Conservation (phyloP, 345 rosid species). For the Lenwebbia sp. region DNA sequence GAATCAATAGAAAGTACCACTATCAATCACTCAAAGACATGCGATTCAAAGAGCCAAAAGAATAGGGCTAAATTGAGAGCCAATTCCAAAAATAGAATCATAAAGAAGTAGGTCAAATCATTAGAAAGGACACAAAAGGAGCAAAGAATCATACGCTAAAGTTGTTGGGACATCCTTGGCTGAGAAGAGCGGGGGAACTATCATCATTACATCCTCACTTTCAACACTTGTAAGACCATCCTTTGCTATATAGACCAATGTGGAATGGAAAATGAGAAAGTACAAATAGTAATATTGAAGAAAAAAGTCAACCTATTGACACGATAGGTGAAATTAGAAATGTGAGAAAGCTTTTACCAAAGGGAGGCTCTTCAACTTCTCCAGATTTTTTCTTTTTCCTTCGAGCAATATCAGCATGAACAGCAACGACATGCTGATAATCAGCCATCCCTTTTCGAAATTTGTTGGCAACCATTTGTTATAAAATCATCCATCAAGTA, state of each 20-base stretch:
- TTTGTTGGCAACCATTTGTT: not conserved
- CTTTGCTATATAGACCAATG: slow-evolving; percentile 23
- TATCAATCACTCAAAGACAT: not conserved
- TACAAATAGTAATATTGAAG: not conserved
- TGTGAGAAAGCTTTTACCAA: slow-evolving; percentile 20
- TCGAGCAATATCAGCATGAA: slow-evolving; percentile 65
- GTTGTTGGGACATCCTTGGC: slow-evolving; percentile 70
- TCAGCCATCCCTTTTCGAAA: slow-evolving; percentile 72
- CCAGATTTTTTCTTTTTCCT: slow-evolving; percentile 58
- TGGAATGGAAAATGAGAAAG: not conserved
- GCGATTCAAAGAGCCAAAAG: not conserved
- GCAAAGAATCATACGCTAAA: slow-evolving; percentile 45
- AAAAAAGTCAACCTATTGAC: not conserved
- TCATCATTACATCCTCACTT: slow-evolving; percentile 73
- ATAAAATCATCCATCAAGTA: not conserved
- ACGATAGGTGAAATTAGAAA: not conserved
- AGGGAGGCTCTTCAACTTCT: slow-evolving; percentile 35
- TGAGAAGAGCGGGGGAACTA: slow-evolving; percentile 76
- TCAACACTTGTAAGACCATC: slow-evolving; percentile 54
- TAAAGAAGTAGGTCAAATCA: not conserved
- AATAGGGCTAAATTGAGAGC: not conserved
- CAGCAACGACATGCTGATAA: slow-evolving; percentile 86
- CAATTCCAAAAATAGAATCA: not conserved
- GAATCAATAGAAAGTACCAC: not conserved
- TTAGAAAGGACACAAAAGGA: not conserved